Evolutionary conservation across 192 early-diverging fungal genomes (phyloP), one percentile per base, ranked within the genome.

Genomic region (Backusella westeae): DNA sequence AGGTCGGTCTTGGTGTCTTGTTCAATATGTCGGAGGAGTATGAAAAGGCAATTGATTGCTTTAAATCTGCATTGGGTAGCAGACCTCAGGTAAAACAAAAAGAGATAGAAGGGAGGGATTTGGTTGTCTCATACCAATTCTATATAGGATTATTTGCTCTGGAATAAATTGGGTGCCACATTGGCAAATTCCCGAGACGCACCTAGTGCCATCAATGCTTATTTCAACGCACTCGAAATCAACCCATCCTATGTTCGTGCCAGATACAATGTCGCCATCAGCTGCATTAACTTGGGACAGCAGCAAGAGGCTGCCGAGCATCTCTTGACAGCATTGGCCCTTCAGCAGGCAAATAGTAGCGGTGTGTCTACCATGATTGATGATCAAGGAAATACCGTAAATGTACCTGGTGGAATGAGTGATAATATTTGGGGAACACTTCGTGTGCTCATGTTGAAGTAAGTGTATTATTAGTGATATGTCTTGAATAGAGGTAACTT

Each of bases 141-240:
- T 26, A 32, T 23, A 35, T 82, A 91, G 81, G 96, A 99, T 81
- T 97, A 96, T 82, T 80, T 97, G 77, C 85, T 98, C 67, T 99
- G 96, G 96, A 99, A 99, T 86, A 93, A 94, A 59, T 85, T 99
- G 46, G 98, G 98, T 5, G 98, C 98, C 12, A 99, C 97, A 9
- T 86, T 97, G 35, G 98, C 98, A 34, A 98, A 99, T 80, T 86
- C 90, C 1, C 88, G 91, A 15, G 79, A 91, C 44, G 87, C 92
- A 36, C 85, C 87, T 38, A 87, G 91, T 59, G 97, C 97, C 10
- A 94, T 98, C 29, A 94, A 96, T 14, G 96, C 97, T 14, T 99
- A 99, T 77, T 95, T 94, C 81, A 89, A 93, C 23, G 98, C 98
- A 3, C 85, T 99, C 29, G 91, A 96, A 75, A 85, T 99, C 56